These are phyloP conservation scores for Paramyrothecium roridum DNA, from an alignment of 2,329 filamentous ascomycete genomes.

Conservation along the genomic window DNA sequence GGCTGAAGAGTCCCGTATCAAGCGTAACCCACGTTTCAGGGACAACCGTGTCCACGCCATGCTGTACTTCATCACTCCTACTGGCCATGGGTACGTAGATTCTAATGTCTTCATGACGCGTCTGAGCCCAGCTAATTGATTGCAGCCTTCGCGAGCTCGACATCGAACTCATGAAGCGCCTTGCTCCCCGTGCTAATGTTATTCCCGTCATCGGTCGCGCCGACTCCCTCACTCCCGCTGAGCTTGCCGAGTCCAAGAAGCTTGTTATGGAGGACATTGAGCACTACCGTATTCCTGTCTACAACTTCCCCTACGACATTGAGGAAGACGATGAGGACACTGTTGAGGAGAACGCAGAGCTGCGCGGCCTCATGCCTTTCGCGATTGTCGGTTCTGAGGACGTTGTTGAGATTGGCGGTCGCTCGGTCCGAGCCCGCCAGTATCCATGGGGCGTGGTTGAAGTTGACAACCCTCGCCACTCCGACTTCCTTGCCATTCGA, in stretches of 20 bases:
- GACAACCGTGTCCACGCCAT: slow-evolving; percentile 98
- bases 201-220: slow-evolving; percentile 99
- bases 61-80: slow-evolving; percentile 99
- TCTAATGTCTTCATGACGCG: not conserved
- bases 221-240: slow-evolving; percentile 92
- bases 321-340: slow-evolving; percentile 99
- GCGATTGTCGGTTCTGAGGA: slow-evolving; percentile 98
- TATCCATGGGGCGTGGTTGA: slow-evolving; percentile 99
- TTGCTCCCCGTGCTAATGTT: slow-evolving; percentile 96
- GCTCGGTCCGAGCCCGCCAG: slow-evolving; percentile 88
- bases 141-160: slow-evolving; percentile 91
- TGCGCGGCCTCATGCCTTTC: slow-evolving; percentile 96
- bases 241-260: slow-evolving; percentile 99
- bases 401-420: slow-evolving; percentile 87
- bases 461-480: slow-evolving; percentile 98
- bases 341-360: slow-evolving; percentile 97
- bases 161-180: slow-evolving; percentile 99
- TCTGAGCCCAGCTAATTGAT: not conserved
- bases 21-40: slow-evolving; percentile 99
- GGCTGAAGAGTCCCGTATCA: slow-evolving; percentile 98
- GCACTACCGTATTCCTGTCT: slow-evolving; percentile 98
- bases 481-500: slow-evolving; percentile 95
- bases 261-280: slow-evolving; percentile 99
- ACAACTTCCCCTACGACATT: slow-evolving; percentile 99
- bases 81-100: slow-evolving; percentile 75